Conservation (phyloP, 495 filamentous ascomycete genomes). For the Hyaloscypha variabilis region DNA sequence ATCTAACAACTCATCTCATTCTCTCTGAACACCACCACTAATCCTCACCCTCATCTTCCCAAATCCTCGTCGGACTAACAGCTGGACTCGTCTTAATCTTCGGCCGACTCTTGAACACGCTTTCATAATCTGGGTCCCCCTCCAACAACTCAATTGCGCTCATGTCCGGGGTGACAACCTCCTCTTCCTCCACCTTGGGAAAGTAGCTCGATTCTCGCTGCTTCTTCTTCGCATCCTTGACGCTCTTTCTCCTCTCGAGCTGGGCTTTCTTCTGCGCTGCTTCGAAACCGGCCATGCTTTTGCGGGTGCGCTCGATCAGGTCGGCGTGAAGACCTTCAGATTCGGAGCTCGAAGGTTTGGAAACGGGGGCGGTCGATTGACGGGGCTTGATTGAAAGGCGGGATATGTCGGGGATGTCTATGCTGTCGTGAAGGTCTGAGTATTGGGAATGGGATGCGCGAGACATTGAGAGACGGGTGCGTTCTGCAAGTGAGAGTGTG, state of each 20-base stretch:
- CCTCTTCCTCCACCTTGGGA: constrained; percentile 33
- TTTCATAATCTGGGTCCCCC: constrained; percentile 76
- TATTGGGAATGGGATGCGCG: constrained; percentile 36
- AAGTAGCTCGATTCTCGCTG: constrained; percentile 35
- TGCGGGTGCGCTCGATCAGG: constrained; percentile 76
- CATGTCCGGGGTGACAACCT: constrained; percentile 19
- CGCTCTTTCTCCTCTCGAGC: constrained; percentile 57
- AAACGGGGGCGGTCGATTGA: constrained; percentile 26
- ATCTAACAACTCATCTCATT: neutral
- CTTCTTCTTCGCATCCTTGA: constrained; percentile 43
- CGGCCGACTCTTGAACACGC: constrained; percentile 84
- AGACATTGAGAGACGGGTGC: constrained; percentile 52
- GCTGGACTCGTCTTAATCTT: constrained; percentile 75
- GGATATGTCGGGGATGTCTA: constrained; percentile 31
- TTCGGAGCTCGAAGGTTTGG: constrained; percentile 5
- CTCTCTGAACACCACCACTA: neutral
- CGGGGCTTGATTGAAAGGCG: constrained; percentile 31
- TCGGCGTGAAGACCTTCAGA: constrained; percentile 31
- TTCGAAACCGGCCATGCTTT: constrained; percentile 73
- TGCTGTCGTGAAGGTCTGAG: constrained; percentile 37
- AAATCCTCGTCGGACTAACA: constrained; percentile 30
- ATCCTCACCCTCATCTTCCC: constrained; percentile 9
- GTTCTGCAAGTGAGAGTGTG: constrained; percentile 55
- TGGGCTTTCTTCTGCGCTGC: constrained; percentile 52
- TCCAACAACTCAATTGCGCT: constrained; percentile 50